Percentiles rank a stretch among this genome's conserved stretches.
Evolutionary conservation across 371 early-diverging fungal genomes (phyloP).

Genomic region (Actinomortierella ambigua): DNA sequence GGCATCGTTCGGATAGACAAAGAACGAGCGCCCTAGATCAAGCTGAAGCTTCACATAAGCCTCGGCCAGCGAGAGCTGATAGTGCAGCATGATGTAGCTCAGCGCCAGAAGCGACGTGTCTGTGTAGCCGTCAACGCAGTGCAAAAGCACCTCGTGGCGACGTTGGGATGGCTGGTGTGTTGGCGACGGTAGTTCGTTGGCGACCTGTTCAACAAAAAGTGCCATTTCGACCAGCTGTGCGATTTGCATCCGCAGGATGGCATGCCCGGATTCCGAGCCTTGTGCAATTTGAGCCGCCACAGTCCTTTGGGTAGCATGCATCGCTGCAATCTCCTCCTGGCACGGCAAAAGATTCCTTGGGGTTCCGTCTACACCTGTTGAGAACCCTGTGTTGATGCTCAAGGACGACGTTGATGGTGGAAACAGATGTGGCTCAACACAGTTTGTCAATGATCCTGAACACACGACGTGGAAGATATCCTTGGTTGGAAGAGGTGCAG

Average conservation of each 20-base stretch:
- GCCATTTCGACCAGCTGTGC: constrained; percentile 39
- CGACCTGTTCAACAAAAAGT: constrained; percentile 51
- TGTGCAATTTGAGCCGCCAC: constrained; percentile 19
- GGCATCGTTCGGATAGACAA: constrained; percentile 64
- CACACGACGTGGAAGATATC: constrained; percentile 66
- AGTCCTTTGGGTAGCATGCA: constrained; percentile 24
- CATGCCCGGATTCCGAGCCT: not conserved
- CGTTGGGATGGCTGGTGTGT: not conserved
- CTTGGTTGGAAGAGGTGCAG: constrained; percentile 27
- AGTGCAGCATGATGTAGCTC: constrained; percentile 60
- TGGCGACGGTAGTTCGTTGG: constrained; percentile 26
- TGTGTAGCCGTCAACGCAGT: constrained; percentile 69
- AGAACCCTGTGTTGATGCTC: constrained; percentile 14
- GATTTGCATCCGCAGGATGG: constrained; percentile 20
- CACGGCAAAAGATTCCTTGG: no score
- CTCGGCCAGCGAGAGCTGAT: constrained; percentile 54
- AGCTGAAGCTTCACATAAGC: constrained; percentile 65
- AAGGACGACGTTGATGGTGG: constrained; percentile 40
- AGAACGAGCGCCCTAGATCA: constrained; percentile 57
- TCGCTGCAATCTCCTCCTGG: constrained; percentile 12
- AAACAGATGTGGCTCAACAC: constrained; percentile 26
- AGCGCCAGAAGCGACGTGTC: constrained; percentile 60
- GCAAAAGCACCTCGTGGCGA: constrained; percentile 55
- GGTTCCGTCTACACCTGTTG: no score
- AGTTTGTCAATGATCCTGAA: constrained; percentile 17